Conservation (phyloP, 2,329 filamentous ascomycete genomes). For the Coniochaeta ligniaria region DNA sequence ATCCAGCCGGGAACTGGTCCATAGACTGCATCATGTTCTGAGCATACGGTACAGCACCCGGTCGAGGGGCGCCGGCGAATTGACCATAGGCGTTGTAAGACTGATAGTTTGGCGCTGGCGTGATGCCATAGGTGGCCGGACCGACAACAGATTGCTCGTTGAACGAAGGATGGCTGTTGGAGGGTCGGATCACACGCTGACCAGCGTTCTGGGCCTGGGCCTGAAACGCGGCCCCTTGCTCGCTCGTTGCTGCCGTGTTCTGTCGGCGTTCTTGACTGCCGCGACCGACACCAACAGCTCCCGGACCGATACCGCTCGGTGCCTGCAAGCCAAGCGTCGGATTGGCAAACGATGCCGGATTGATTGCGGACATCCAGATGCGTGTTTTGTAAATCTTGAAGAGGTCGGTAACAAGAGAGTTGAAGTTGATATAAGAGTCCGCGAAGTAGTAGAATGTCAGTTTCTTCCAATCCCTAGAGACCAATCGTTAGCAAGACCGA, state of each 20-base stretch:
- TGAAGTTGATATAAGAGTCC: conserved; percentile 98
- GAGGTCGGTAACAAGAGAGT: conserved; percentile 89
- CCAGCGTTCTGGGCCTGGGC: conserved; percentile 19
- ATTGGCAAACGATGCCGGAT: conserved; percentile 88
- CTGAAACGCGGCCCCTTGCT: conserved; percentile 9
- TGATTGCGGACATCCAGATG: conserved; percentile 99
- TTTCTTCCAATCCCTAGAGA: conserved; percentile 89
- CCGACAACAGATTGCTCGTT: conserved; percentile 31
- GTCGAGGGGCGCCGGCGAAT: conserved; percentile 32
- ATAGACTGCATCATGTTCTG: conserved; percentile 30
- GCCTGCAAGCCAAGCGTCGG: conserved; percentile 66
- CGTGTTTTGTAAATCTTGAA: conserved; percentile 99
- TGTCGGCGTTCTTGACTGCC: conserved; percentile 41
- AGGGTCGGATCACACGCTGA: conserved; percentile 2
- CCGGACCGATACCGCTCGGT: conserved; percentile 59
- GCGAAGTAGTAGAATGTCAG: conserved; percentile 99
- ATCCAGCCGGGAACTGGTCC: conserved; percentile 34
- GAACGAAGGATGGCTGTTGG: conserved; percentile 12
- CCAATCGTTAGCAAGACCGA: conserved; percentile 4
- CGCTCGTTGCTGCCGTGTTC: conserved; percentile 15
- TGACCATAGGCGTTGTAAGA: conserved; percentile 34
- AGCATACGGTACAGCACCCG: conserved; percentile 24
- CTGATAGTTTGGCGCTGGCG: conserved; percentile 24
- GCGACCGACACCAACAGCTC: conserved; percentile 51
- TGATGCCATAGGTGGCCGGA: conserved; percentile 27